Base-by-base conservation (phyloP, 768 basidiomycete genomes). In the Lentinus brumalis region DNA sequence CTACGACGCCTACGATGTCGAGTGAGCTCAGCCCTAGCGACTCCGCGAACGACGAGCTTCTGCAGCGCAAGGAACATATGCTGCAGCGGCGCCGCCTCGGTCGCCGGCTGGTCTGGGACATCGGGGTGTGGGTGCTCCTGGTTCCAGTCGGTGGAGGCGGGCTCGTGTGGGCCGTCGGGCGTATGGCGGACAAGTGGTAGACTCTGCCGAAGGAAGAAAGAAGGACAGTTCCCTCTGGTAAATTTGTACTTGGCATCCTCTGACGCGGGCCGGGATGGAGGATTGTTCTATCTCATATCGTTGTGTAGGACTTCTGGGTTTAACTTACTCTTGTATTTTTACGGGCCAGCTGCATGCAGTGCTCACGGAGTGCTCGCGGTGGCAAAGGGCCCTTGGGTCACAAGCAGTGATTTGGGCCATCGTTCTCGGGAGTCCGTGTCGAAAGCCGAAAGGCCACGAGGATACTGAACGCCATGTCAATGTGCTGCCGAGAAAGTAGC, bases 11-110 rank as follows among this genome's bases (percentile, higher is more conserved):
- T 30, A 41, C 74, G 62, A 41, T 67, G 38, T 59, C 59, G 41
- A 53, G 66, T 16, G 62, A 67, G 14, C 62, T 64, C 18, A 66
- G 64, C 69, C 63, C 69, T 26, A 71, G 66, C 60, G 67, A 71
- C 30, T 69, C 78, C 42, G 73, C 78, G 14, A 74, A 78, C 18
- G 89, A 92, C 69, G 87, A 90, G 58, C 83, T 98, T 21, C 76
- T 98, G 35, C 86, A 91, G 67, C 81, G 91, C 62, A 98, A 98
- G 76, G 95, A 98, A 74, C 79, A 85, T 49, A 86, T 86, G 44
- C 76, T 98, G 60, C 95, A 97, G 74, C 83, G 83, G 56, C 80
- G 82, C 49, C 83, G 94, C 66, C 80, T 87, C 46, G 84, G 85
- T 41, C 84, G 84, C 65, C 81, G 95, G 32, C 75, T 96, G 41